These are phyloP conservation scores for Chlorella vulgaris DNA, from an alignment of 139 green algal species.

Conservation along the genomic window DNA sequence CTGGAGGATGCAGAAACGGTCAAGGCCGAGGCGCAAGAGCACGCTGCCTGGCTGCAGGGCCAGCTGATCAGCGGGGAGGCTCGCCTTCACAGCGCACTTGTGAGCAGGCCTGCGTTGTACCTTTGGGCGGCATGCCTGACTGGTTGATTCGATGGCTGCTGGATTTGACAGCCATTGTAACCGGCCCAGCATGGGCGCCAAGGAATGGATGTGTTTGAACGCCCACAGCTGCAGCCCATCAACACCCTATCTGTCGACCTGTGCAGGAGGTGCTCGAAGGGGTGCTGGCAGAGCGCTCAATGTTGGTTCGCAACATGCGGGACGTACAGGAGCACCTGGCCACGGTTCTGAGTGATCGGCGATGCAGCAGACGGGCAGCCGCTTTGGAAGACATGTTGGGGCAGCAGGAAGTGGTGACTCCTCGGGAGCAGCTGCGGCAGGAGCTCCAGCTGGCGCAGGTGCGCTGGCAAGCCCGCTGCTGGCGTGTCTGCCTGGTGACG, in stretches of 20 bases:
- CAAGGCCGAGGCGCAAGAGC: too few species aligned
- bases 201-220: background rate
- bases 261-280: constrained; percentile 29
- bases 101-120: too few species aligned
- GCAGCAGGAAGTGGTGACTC: too few species aligned
- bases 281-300: constrained; percentile 8
- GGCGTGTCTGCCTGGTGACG: background rate
- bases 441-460: constrained; percentile 9
- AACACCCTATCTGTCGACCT: background rate
- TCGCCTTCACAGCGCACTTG: too few species aligned
- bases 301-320: background rate
- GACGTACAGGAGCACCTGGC: constrained; percentile 25
- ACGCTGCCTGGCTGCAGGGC: too few species aligned
- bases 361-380: background rate
- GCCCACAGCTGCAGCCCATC: background rate
- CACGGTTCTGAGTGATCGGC: background rate
- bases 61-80: too few species aligned
- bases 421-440: background rate
- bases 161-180: too few species aligned
- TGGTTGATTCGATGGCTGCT: too few species aligned
- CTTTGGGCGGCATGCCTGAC: too few species aligned
- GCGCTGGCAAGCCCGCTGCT: background rate
- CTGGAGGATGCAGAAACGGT: background rate
- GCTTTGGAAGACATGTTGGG: background rate
- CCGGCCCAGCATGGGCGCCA: background rate